Base-by-base conservation (phyloP, 345 rosid genomes). In the Jatropha curcas region DNA sequence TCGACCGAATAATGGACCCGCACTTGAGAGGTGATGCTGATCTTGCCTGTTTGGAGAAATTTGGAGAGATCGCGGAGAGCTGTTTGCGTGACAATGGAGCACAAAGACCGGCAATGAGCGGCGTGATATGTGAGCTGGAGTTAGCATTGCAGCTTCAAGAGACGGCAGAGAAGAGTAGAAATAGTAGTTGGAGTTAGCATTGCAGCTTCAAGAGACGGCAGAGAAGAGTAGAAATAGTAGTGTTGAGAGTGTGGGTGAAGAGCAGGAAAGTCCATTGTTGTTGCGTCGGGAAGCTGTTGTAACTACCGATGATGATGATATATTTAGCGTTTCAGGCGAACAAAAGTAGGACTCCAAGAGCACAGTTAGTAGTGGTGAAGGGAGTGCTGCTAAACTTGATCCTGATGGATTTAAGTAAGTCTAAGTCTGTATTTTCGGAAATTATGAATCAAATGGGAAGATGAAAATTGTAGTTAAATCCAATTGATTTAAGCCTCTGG, bases 1-100 rank as follows among this genome's bases (percentile, higher is more conserved):
- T 86, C 48, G 73, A 74, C 20, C 67, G 74, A 69, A 89, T 87
- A 70, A 37, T 87, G 17, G 93, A 87, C 56, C 73, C 69, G 0
- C 31, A 72, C 41, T 68, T 89, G 76, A 80, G 31, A 28, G 85
- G 30, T 19, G 74, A 82, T 70, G 70, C 80, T 5, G 73, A 82
- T 27, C 74, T 65, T 1, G 62, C 43, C 2, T 82, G 87, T 10
- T 34, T 89, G 79, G 82, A 73, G 33, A 85, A 84, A 58, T 85
- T 60, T 14, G 79, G 72, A 3, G 88, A 87, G 76, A 73, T 84
- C 17, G 86, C 85, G 12, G n/a, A 73, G 9, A 68, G 83, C 56
- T 85, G 89, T 73, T 57, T 84, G 75, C 59, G 55, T 31, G 84
- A 74, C 3, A 46, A 58, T 56, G 80, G 80, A 51, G 27, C 11